These are phyloP conservation scores for Eustoma russellianum DNA, from an alignment of 257 asterid species.

Conservation along the genomic window DNA sequence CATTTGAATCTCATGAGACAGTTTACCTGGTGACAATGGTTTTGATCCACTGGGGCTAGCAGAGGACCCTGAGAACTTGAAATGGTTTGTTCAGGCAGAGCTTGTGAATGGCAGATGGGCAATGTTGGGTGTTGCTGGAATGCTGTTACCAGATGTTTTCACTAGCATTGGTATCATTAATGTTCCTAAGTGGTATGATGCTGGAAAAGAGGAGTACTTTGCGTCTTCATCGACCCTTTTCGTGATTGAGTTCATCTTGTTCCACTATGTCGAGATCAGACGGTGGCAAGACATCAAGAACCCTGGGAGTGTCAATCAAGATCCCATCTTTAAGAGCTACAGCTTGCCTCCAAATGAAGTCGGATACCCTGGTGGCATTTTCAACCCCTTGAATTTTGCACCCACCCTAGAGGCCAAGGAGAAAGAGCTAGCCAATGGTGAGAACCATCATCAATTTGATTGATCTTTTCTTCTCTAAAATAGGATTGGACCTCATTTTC, in stretches of 20 bases:
- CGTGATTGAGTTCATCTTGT: slow-evolving; percentile 87
- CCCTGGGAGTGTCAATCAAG: slow-evolving; percentile 92
- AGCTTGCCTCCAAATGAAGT: slow-evolving; percentile 60
- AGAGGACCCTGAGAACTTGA: slow-evolving; percentile 78
- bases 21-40: slow-evolving; percentile 89
- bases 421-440: slow-evolving; percentile 88
- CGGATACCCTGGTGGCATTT: slow-evolving; percentile 87
- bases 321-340: slow-evolving; percentile 86
- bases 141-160: slow-evolving; percentile 75
- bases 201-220: slow-evolving; percentile 70
- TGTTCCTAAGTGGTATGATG: slow-evolving; percentile 88
- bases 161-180: slow-evolving; percentile 57
- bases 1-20: not conserved
- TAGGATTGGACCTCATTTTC: not conserved
- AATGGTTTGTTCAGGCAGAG: slow-evolving; percentile 84
- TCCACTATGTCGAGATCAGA: slow-evolving; percentile 93
- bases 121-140: slow-evolving; percentile 90
- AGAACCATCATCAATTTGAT: not conserved
- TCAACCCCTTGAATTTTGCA: slow-evolving; percentile 81
- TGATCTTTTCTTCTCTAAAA: not conserved
- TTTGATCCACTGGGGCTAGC: slow-evolving; percentile 85
- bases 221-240: slow-evolving; percentile 82
- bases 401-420: slow-evolving; percentile 81
- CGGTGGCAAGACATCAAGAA: slow-evolving; percentile 98
- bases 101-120: slow-evolving; percentile 95